Base-by-base conservation (phyloP, 2,329 filamentous ascomycete genomes). In the Neoarthrinium moseri region DNA sequence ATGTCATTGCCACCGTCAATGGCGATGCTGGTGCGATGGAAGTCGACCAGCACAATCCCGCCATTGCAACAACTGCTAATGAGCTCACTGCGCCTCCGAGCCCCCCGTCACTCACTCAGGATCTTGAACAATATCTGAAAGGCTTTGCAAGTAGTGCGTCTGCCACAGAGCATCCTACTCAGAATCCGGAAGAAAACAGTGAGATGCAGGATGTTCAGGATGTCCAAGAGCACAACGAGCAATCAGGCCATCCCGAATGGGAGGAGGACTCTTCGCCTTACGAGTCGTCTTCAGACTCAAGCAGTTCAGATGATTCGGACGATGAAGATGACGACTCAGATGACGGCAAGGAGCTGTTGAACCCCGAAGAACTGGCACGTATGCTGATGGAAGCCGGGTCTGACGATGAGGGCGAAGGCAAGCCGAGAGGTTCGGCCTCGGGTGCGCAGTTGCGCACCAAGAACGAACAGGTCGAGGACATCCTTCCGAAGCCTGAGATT, bases 351-450 rank as follows among this genome's bases (percentile, higher is more conserved):
- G 80, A 87, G 43, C 75, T 91, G 33, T 73, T 96, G 2, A 85
- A 85, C 44, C 81, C 91, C 2, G 89, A 91, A 58, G 91, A 95
- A 62, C 86, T 89, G 47, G 90, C 89, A 1, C 84, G 86, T 26
- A 83, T 95, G 39, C 73, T 97, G 18, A 95, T 97, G 89, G 91
- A 92, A 52, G 84, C 77, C 24, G 88, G 83, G 2, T 91, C 87
- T 2, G 91, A 94, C 45, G 87, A 91, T 43, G 90, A 91, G 55
- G 81, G 78, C 11, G 78, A 81, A 13, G 72, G 72, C 20, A 77
- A 75, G 39, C 66, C 68, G 11, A 71, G 69, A 45, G 71, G 68
- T 34, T 67, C 69, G 41, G 63, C 69, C 7, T 57, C 69, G 27
- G 62, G 59, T 26, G 64, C 68, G 2, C 78, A 80, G 35, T 68